A percentile compares a stretch with the other conserved stretches of the same genome.
These are phyloP conservation scores for Termitomyces sp. DNA, from an alignment of 768 basidiomycete genomes.

Conservation along the genomic window DNA sequence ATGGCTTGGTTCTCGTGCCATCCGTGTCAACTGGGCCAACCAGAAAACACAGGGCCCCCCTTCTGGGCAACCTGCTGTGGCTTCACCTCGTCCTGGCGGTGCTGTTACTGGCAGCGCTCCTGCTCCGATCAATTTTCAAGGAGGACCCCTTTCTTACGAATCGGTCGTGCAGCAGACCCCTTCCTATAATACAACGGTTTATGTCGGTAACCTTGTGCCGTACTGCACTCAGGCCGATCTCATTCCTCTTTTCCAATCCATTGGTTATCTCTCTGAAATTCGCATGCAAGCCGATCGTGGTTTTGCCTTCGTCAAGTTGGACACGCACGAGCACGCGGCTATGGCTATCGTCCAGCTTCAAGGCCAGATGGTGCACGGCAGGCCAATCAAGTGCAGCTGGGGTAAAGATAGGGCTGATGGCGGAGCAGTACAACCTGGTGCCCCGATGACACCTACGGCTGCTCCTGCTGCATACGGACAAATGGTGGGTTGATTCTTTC, in stretches of 20 bases:
- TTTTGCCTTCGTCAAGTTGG: conserved; percentile 98
- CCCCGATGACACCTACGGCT: conserved; percentile 54
- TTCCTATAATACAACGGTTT: conserved; percentile 92
- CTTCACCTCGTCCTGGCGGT: conserved; percentile 37
- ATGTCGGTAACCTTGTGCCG: conserved; percentile 97
- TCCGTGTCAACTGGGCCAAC: conserved; percentile 99
- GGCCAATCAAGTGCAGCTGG: conserved; percentile 99
- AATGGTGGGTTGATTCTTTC: conserved; percentile 49
- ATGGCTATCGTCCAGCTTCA: conserved; percentile 97
- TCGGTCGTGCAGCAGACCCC: conserved; percentile 91
- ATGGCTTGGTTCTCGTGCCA: conserved; percentile 97
- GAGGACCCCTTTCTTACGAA: conserved; percentile 87
- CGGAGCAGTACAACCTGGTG: conserved; percentile 43
- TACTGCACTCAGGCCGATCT: conserved; percentile 97
- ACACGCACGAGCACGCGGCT: conserved; percentile 97
- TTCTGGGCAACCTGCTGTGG: conserved; percentile 16
- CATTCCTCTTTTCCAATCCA: conserved; percentile 96
- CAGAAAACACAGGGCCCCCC: conserved; percentile 88
- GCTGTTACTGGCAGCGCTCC: conserved; percentile 58
- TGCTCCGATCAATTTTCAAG: conserved; percentile 87
- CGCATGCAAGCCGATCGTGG: conserved; percentile 99
- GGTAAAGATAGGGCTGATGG: conserved; percentile 91
- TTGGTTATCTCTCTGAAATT: conserved; percentile 97
- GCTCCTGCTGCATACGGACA: conserved; percentile 68
- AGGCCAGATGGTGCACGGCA: conserved; percentile 94